Base-by-base conservation (phyloP, 2,329 filamentous ascomycete genomes). In the Davidsoniella virescens region DNA sequence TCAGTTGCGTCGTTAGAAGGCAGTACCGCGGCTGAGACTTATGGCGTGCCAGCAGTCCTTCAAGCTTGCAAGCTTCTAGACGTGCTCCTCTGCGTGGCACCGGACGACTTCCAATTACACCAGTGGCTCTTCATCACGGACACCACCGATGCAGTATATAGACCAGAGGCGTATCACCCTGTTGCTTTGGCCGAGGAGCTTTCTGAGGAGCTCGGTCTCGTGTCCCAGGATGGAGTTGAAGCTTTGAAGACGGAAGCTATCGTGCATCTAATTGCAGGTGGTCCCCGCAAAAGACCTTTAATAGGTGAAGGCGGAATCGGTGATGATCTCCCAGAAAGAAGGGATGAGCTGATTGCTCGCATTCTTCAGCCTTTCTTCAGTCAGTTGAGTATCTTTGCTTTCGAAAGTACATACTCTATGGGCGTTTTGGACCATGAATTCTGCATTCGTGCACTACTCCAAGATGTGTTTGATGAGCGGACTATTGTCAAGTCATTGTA, bases 51-150 rank as follows among this genome's bases (percentile, higher is more conserved):
- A 2, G 80, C 84, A 2, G 69, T 95, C 14, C 68, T 98, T 2
- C 90, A 98, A 63, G 88, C 87, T 0, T 95, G 88, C 67, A 98
- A 96, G 62, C 73, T 98, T 2, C 73, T 98, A 3, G 92, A 98
- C 60, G 70, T 87, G 17, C 71, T 98, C n/a, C 75, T 96, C 12
- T 81, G 87, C 41, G 71, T 88, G 6, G 82, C 84, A 4, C 90
- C 88, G 0, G 92, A 98, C 57, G 92, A 98, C 62, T 98, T 96
- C 65, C 92, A 96, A 64, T 75, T 96, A n/a, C 83, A 94, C 59
- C 87, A 95, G 68, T 98, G 92, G 92, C 76, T 96, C 3, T 98
- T 94, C 63, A 81, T 98, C 50, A 94, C 87, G 1, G 92, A 98
- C 64, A 96, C 90, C 12, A 88, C 95, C 56, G 92, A 98, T 59